phyloP scores from a whole-genome alignment of 768 basidiomycete species.

The Pulveroboletus sp. region DNA sequence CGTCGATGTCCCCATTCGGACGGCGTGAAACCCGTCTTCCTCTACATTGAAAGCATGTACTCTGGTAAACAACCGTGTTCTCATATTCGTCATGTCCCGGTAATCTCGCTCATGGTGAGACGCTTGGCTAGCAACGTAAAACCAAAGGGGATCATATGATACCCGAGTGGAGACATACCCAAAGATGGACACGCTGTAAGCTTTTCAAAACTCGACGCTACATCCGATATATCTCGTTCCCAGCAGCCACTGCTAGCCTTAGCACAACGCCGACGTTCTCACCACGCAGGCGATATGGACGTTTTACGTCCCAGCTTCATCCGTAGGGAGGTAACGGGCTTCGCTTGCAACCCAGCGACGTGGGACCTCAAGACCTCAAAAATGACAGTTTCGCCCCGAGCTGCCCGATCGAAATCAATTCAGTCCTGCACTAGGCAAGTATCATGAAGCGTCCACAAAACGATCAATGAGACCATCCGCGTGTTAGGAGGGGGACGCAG shows the following conservation, averaged over 20 bases:
- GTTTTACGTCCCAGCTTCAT: neutral
- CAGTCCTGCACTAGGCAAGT: neutral
- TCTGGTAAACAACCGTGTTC: neutral
- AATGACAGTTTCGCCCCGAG: neutral
- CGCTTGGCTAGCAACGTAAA: neutral
- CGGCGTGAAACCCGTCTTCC: no score
- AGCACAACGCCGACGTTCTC: neutral
- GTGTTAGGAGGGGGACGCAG: neutral
- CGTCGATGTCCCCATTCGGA: neutral
- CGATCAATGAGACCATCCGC: neutral
- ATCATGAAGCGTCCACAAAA: neutral
- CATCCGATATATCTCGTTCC: neutral
- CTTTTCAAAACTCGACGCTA: neutral
- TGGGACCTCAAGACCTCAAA: no score
- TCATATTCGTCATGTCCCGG: neutral
- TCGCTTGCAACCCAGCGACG: neutral
- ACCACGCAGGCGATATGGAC: neutral
- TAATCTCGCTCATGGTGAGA: constrained; percentile 3
- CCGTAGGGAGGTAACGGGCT: neutral
- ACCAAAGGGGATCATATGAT: neutral
- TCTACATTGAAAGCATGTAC: constrained; percentile 6
- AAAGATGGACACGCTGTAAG: neutral
- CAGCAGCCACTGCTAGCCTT: neutral
- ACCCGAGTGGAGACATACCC: neutral
- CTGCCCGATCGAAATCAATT: neutral